Percentiles rank a stretch among this genome's conserved stretches.
Conservation (phyloP, 202 grass and related monocot genomes). For the Tripidium arundinaceum region DNA sequence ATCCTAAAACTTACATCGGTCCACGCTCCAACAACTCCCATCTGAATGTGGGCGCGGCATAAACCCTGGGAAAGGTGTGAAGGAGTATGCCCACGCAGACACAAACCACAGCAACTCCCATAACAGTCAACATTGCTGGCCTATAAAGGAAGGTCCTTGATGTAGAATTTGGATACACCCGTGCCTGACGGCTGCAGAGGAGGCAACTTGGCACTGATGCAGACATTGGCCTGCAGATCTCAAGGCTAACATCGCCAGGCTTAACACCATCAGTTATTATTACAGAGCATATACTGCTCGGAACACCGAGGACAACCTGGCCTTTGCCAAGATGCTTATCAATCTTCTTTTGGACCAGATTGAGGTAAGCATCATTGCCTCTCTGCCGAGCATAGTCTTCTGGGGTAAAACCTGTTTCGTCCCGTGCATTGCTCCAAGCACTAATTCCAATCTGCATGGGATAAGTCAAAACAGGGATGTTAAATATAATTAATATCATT, state of each 20-base stretch:
- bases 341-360: constrained; percentile 83
- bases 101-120: constrained; percentile 83
- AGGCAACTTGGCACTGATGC: constrained; percentile 47
- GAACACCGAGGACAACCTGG: constrained; percentile 64
- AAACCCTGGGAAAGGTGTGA: constrained; percentile 74
- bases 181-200: constrained; percentile 52
- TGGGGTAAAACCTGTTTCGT: constrained; percentile 60
- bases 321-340: constrained; percentile 52
- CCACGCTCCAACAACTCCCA: constrained; percentile 92
- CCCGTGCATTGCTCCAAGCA: constrained; percentile 64
- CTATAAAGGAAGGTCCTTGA: constrained; percentile 74
- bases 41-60: constrained; percentile 73
- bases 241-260: constrained; percentile 43
- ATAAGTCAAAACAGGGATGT: not conserved
- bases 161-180: constrained; percentile 30
- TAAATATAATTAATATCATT: constrained; percentile 7
- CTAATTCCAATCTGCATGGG: constrained; percentile 64
- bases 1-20: constrained; percentile 42
- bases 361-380: constrained; percentile 56
- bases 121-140: constrained; percentile 81
- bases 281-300: constrained; percentile 40
- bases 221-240: constrained; percentile 42
- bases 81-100: constrained; percentile 88
- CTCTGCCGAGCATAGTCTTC: constrained; percentile 72
- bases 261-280: constrained; percentile 35